Percentiles rank a stretch among this genome's conserved stretches.
Evolutionary conservation across 176 grass and related monocot species (phyloP).

Genomic region (Carex kokanica): DNA sequence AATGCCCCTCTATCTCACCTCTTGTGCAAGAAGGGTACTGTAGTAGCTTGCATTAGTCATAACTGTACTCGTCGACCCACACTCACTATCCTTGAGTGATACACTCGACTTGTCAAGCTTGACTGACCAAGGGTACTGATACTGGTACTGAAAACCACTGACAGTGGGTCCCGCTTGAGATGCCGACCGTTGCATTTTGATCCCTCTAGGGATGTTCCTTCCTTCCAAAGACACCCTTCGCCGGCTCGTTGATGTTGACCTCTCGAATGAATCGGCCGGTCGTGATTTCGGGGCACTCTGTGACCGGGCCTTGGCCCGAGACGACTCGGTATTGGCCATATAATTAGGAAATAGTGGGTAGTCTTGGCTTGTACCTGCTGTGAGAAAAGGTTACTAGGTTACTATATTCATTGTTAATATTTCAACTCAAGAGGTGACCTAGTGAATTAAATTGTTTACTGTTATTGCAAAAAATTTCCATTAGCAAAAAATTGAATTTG

Average conservation of each 20-base stretch:
- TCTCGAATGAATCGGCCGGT: constrained; percentile 37
- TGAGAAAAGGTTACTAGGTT: not conserved
- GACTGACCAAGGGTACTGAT: constrained; percentile 53
- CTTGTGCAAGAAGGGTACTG: constrained; percentile 41
- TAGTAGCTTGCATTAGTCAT: constrained; percentile 48
- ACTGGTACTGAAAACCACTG: not conserved
- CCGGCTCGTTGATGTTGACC: constrained; percentile 30
- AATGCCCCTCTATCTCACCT: constrained; percentile 18
- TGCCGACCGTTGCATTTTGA: constrained; percentile 35
- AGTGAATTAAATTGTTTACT: not conserved
- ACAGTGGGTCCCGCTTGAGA: constrained; percentile 33
- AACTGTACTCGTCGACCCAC: constrained; percentile 69
- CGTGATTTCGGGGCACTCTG: constrained; percentile 68
- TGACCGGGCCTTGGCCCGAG: constrained; percentile 62
- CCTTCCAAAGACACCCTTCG: constrained; percentile 54
- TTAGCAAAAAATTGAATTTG: no score
- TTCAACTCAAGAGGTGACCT: not conserved
- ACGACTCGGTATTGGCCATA: constrained; percentile 78
- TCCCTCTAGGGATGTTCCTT: constrained; percentile 37
- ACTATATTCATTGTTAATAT: not conserved
- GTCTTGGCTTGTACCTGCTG: constrained; percentile 29
- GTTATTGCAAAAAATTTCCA: not conserved
- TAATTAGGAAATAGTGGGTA: constrained; percentile 50
- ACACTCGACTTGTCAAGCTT: constrained; percentile 57
- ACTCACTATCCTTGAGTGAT: constrained; percentile 55